Base-by-base conservation (phyloP, 495 filamentous ascomycete genomes). In the Neurospora sp. region DNA sequence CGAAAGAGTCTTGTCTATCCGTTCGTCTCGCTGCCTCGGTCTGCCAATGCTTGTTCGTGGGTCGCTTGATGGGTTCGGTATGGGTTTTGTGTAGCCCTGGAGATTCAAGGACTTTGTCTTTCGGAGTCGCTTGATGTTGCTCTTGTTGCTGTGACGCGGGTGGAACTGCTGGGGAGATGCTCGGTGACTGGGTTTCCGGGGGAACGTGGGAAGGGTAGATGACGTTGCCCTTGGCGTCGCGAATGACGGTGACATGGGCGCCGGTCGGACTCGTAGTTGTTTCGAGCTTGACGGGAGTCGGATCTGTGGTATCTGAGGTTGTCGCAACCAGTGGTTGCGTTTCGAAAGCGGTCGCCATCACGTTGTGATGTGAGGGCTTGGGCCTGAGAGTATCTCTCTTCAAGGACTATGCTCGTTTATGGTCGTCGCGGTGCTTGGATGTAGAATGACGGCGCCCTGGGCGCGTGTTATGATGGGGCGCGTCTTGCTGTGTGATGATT, bases 161-260 rank as follows among this genome's bases (percentile, higher is more conserved):
- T 11, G 72, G 71, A 41, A 73, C 62, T 27, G 75, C 74, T 11
- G 66, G 42, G 10, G 75, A 75, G 11, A 76, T 70, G 0, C 72
- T 75, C 7, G 81, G 82, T 8, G 77, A 74, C n/a, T 79, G 69
- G 14, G 82, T 80, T 9, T 77, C 72, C 2, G 79, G 82, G 14
- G 83, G 83, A 1, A 85, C 78, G 37, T 81, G 79, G 71, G 75
- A 75, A 5, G 83, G 83, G 75, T 80, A 84, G 31, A 78, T 76
- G 37, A 81, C 73, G 59, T 80, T 73, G 20, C 83, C 82, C 44
- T 78, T 69, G 11, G 31, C 71, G 59, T 85, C 82, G 70, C 77
- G 76, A 11, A 81, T 73, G 9, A 84, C 70, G 2, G 78, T 77
- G 14, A 74, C 78, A 14, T 39, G 73, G 6, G 77, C 78, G 20